Evolutionary conservation across 2,329 filamentous ascomycete genomes (phyloP).

Genomic region (Aspergillus hiratsukae): DNA sequence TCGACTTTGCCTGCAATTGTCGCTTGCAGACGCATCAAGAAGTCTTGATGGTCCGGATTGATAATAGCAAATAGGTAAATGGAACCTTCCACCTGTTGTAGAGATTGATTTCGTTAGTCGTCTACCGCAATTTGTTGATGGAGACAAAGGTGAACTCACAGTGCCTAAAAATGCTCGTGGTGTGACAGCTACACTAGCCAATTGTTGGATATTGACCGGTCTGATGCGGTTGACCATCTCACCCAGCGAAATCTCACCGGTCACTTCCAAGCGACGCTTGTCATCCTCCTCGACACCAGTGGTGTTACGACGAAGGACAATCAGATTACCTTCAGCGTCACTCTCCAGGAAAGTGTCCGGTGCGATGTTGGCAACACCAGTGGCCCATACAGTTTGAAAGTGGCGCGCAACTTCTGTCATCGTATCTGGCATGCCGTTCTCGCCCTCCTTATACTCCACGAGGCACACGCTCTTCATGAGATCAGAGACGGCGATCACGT

Average conservation of each 20-base stretch:
- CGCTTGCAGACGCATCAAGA: conserved; percentile 76
- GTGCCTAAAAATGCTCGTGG: conserved; percentile 87
- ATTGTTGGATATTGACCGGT: conserved; percentile 63
- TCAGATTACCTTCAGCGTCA: conserved; percentile 82
- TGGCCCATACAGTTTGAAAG: conserved; percentile 76
- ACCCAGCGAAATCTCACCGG: conserved; percentile 77
- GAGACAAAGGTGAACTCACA: conserved; percentile 49
- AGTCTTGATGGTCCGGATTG: conserved; percentile 64
- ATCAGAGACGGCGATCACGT: conserved; percentile 78
- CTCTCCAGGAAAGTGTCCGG: conserved; percentile 73
- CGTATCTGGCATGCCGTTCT: conserved; percentile 54
- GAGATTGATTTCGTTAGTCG: background rate
- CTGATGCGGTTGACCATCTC: conserved; percentile 91
- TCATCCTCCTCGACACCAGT: conserved; percentile 73
- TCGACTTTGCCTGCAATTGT: conserved; percentile 63
- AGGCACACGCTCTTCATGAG: conserved; percentile 89
- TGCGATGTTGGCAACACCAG: conserved; percentile 68
- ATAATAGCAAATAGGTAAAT: conserved; percentile 88
- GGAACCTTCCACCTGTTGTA: conserved; percentile 71
- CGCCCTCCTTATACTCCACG: conserved; percentile 62
- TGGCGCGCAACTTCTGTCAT: conserved; percentile 74
- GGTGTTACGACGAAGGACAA: conserved; percentile 70
- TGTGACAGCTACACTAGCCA: conserved; percentile 62
- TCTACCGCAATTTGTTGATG: background rate
- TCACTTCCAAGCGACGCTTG: conserved; percentile 63